These are phyloP conservation scores for Clohesyomyces aquaticus DNA, from an alignment of 495 filamentous ascomycete species.

Conservation along the genomic window DNA sequence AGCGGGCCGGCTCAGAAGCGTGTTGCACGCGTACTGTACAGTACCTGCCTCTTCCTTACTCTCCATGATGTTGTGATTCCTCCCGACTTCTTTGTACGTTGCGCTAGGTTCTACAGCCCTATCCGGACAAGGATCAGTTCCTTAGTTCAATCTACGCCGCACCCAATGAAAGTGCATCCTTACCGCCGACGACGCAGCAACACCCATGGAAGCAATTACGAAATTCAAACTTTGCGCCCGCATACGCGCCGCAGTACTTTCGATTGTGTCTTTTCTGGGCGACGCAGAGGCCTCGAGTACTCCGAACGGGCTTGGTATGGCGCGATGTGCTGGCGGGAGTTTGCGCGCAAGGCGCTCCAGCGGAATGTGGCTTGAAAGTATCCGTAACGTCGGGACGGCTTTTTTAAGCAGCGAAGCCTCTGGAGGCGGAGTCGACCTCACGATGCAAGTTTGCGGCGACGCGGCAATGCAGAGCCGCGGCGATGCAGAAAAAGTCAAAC, in stretches of 20 bases:
- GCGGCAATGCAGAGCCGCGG: too few relatives aligned
- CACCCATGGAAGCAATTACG: constrained; percentile 15
- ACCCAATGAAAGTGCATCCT: constrained; percentile 15
- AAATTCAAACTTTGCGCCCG: neutral
- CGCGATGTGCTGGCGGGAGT: neutral
- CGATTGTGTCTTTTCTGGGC: neutral
- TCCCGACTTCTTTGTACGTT: neutral
- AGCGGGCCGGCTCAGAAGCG: too few relatives aligned
- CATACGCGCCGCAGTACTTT: constrained; percentile 17
- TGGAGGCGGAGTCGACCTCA: too few relatives aligned
- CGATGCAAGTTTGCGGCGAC: too few relatives aligned
- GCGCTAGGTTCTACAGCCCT: neutral
- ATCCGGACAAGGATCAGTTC: constrained; percentile 19
- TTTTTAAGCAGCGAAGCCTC: too few relatives aligned
- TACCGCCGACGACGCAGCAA: constrained; percentile 18
- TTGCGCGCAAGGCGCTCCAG: neutral
- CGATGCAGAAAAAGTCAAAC: too few relatives aligned
- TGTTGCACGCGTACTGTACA: too few relatives aligned
- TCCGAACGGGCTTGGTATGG: too few relatives aligned
- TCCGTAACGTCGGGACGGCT: too few relatives aligned
- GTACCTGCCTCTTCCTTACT: neutral
- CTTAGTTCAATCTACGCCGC: constrained; percentile 17
- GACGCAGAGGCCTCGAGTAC: too few relatives aligned
- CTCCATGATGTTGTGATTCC: neutral
- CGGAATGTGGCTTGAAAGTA: too few relatives aligned